Evolutionary conservation across 169 alveolate species (phyloP).

Genomic region (Babesia bigemina): DNA sequence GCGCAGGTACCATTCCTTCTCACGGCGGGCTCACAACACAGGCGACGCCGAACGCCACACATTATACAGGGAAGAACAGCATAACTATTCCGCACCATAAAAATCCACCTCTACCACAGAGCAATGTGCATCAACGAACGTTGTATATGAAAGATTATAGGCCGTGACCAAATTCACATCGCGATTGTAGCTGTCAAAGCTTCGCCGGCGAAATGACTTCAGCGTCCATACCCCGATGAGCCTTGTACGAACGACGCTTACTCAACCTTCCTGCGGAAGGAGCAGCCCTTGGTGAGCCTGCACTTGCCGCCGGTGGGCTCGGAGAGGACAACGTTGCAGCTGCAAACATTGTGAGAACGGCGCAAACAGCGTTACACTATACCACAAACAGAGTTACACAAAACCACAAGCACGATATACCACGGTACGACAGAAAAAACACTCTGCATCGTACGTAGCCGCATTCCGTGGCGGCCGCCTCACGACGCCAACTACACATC

Average conservation of each 20-base stretch:
- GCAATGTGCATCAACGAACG: too few species aligned
- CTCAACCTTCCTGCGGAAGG: conserved; percentile 91
- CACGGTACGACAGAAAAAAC: not conserved
- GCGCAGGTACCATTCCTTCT: not conserved
- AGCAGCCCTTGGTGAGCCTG: conserved; percentile 93
- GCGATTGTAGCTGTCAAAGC: not conserved
- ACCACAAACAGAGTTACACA: not conserved
- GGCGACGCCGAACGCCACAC: not conserved
- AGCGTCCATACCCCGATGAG: not conserved
- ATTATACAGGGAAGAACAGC: not conserved
- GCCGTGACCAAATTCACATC: conserved; percentile 3
- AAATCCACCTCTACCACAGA: too few species aligned
- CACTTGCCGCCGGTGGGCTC: conserved; percentile 98
- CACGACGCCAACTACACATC: too few species aligned
- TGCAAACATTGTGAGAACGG: conserved; percentile 35
- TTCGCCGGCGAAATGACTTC: not conserved
- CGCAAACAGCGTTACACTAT: not conserved
- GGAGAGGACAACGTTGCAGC: conserved; percentile 92
- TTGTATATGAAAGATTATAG: conserved; percentile 12
- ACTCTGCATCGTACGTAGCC: too few species aligned
- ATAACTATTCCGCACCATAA: too few species aligned
- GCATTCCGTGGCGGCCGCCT: too few species aligned
- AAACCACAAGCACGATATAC: not conserved
- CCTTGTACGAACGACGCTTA: conserved; percentile 24
- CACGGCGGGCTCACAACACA: not conserved